A percentile compares a stretch with the other conserved stretches of the same genome.
phyloP scores from a whole-genome alignment of 2,329 filamentous ascomycete genomes.

The Sporothrix mexicana region DNA sequence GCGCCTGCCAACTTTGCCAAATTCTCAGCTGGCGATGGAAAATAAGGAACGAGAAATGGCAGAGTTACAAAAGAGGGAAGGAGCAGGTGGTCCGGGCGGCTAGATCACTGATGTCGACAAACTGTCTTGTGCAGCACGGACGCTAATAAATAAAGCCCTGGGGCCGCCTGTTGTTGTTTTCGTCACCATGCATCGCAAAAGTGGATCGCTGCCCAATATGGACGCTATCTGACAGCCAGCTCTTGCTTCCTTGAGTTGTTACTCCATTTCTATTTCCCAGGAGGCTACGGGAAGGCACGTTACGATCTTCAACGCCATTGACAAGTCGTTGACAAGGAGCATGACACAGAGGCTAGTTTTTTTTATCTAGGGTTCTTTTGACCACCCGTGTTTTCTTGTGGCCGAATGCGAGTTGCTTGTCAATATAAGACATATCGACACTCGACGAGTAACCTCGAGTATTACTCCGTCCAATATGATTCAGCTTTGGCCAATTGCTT shows the following conservation, averaged over 20 bases:
- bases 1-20: conserved; percentile 19
- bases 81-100: conserved; percentile 19
- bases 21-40: neutral
- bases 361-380: no score
- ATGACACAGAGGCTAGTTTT: no score
- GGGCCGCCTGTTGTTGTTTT: conserved; percentile 1
- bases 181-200: conserved; percentile 18
- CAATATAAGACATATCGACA: no score
- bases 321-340: neutral
- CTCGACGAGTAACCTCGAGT: no score
- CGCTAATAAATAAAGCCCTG: neutral
- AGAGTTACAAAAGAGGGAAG: neutral
- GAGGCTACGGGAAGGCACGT: neutral
- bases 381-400: no score
- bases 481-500: no score
- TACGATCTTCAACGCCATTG: neutral
- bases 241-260: neutral
- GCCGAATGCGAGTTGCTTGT: no score
- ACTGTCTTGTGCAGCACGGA: no score
- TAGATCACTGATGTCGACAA: neutral
- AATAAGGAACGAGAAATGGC: conserved; percentile 4
- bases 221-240: neutral
- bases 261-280: neutral
- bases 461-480: no score
- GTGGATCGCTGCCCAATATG: neutral